These are phyloP conservation scores for Crocinoboletus sp. DNA, from an alignment of 1,284 basidiomycete genomes.

Conservation along the genomic window DNA sequence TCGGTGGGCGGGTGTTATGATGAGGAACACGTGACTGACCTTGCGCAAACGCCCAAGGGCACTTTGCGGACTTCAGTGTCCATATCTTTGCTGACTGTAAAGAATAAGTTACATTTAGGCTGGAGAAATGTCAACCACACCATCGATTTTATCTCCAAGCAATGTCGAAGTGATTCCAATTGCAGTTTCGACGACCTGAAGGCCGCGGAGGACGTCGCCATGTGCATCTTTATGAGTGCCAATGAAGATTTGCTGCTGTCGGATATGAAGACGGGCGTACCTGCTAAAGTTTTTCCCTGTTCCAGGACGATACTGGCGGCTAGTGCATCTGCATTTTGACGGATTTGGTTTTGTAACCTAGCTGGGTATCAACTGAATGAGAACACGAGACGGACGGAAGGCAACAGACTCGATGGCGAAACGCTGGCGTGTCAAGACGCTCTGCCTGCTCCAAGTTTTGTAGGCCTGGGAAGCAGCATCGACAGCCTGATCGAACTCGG, in stretches of 20 bases:
- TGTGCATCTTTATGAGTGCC: constrained; percentile 65
- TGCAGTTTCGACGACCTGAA: constrained; percentile 93
- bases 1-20: constrained; percentile 5
- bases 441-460: constrained; percentile 86
- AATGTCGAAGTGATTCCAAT: constrained; percentile 80
- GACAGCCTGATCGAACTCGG: constrained; percentile 86
- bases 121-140: constrained; percentile 30
- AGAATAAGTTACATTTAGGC: constrained; percentile 3
- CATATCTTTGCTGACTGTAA: constrained; percentile 90
- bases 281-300: constrained; percentile 86
- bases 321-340: constrained; percentile 73
- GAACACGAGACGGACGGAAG: neutral
- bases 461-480: constrained; percentile 85
- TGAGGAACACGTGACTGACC: constrained; percentile 34
- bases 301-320: constrained; percentile 80
- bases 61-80: constrained; percentile 85
- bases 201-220: constrained; percentile 89
- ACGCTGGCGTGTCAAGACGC: constrained; percentile 82
- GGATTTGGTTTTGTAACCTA: constrained; percentile 78
- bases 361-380: neutral
- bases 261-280: constrained; percentile 36
- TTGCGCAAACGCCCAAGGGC: constrained; percentile 77
- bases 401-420: constrained; percentile 82
- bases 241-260: neutral
- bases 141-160: constrained; percentile 90